Evolutionary conservation across 495 filamentous ascomycete genomes (phyloP), one percentile per base, ranked within the genome.

Genomic region (Oidiodendron maius): DNA sequence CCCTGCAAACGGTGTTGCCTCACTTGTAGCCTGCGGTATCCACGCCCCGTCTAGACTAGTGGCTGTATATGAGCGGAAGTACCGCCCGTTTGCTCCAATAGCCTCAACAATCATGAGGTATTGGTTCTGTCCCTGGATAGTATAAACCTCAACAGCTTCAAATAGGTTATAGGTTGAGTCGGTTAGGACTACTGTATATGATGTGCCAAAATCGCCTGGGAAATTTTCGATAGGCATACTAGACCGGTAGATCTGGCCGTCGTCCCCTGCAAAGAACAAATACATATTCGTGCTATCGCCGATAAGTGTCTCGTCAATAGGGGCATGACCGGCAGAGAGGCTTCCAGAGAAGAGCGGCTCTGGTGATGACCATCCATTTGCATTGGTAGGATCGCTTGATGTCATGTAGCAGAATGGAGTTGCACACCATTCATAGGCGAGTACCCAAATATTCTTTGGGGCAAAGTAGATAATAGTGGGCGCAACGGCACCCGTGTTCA

Each of bases 21-120:
- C 78, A 22, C 37, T 70, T 2, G 61, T 58, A 2, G 78, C 73
- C 55, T 78, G 71, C 4, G 65, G 46, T 0, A 72, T 75, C 79
- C 79, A 82, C 16, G 61, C 30, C 1, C 78, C 78, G 42, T 52
- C 51, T 0, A 82, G 71, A 36, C 64, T 72, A 34, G 46, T 64
- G 20, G 80, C 68, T 2, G 77, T 81, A 61, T 74, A 82, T 1
- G 78, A 81, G 25, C 79, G 76, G 74, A 84, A 84, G 50, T 76
- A 84, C 3, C 80, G 72, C 1, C 79, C 79, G 13, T 69, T 54
- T 1, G 66, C 17, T 8, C 78, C 78, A 30, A 80, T 78, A 0
- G 74, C 62, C 61, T 84, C 81, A 52, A 83, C 73, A 30, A 84
- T 72, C 77, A 84, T 82, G 4, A 84, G 70, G 46, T 76, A 79